Evolutionary conservation across 345 rosid species (phyloP), one percentile per base, ranked within the genome.

Genomic region (Boechera retrofracta): DNA sequence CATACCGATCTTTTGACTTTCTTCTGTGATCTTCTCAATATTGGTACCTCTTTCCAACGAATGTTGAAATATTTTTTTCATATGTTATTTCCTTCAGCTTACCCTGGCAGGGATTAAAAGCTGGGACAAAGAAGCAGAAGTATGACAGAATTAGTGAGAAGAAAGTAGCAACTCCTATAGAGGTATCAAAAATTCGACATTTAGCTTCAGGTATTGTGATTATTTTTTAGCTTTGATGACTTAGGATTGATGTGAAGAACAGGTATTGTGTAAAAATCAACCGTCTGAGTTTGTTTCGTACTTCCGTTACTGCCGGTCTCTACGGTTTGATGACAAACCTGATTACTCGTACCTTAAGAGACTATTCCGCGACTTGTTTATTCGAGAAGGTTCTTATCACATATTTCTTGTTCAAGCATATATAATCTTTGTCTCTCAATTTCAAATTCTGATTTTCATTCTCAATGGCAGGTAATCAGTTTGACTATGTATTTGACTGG

Each of bases 311-410:
- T 88, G 96, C 72, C 93, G 96, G 18, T 83, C 93, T 41, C 77
- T 90, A 80, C 84, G 89, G 64, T 90, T 90, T 75, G 93, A 90
- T 62, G 96, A 90, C 80, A 90, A 87, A 77, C 96, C 96, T 26
- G 96, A 90, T 71, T 90, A 90, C 83, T 88, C 96, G 58, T 87
- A 90, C 83, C 85, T 90, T 78, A 90, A 90, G 86, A 90, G 90
- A 81, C 91, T 90, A 56, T 90, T 90, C 77, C 89, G 93, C 9
- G 96, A 90, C 73, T 80, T 90, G 79, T 90, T 90, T 82, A 90
- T 88, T 60, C 86, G 92, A 75, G 93, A 90, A 86, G 96, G 96
- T 90, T 66, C 21, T 33, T 66, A 18, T n/a, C 4, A 0, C 57
- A 29, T 36, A 3, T 16, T 66, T 55, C 62, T 41, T 31, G 6